Base-by-base conservation (phyloP, 2,329 filamentous ascomycete genomes). In the Tolypocladium nubicola region DNA sequence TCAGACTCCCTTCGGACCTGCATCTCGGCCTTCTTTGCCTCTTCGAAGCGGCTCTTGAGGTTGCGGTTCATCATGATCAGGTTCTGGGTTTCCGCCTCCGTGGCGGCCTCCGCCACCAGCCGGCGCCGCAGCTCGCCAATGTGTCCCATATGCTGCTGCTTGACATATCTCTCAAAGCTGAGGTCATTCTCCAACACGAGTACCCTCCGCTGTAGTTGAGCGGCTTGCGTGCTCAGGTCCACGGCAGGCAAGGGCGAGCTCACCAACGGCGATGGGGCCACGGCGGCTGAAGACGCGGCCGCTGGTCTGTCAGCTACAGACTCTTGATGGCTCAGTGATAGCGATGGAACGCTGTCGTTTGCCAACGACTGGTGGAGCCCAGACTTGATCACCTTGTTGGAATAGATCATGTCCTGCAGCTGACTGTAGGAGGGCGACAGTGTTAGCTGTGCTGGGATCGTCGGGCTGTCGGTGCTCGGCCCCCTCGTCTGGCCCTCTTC, bases 131-230 rank as follows among this genome's bases (percentile, higher is more conserved):
- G 73, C 65, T 90, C 87, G 1, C 88, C 88, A 66, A 94, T 92
- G 59, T 93, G 88, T 2, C 86, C 82, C 62, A 92, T 82, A 68
- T 93, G 89, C 65, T 94, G 89, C 61, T 90, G 84, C 67, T 92
- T 93, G 65, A 93, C 79, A 70, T 90, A 93, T 33, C 88, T 80
- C 69, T 94, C 90, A 65, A 93, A 94, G 62, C 88, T 89, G 49
- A 94, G 76, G 64, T 94, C 89, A 60, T 92, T 94, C 50, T 87
- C 84, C 13, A 94, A 71, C 2, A 92, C 74, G 56, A 90, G 80
- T n/a, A 90, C 81, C 64, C 91, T 86, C 47, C 87, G 81, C 62
- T 90, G 85, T 4, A 94, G 73, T 61, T 84, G 82, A 1, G 79
- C 73, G 35, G 79, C 65, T 58, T 79, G 73, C 19, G 72, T 67